These are phyloP conservation scores for Kuraishia hungarica DNA, from an alignment of 805 yeast genomes.

Conservation along the genomic window DNA sequence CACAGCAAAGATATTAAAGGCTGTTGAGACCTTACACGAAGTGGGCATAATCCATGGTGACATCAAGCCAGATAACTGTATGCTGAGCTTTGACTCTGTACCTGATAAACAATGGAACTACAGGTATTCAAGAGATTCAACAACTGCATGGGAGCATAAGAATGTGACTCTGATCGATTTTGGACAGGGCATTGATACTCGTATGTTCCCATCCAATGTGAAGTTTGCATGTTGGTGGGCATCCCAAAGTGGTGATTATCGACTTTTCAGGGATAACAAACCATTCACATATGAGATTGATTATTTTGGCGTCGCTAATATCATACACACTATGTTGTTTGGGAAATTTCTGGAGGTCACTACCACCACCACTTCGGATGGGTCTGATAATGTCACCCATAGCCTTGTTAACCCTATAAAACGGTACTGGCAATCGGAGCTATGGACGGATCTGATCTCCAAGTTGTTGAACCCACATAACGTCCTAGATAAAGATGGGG, in stretches of 20 bases:
- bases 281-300: conserved; percentile 80
- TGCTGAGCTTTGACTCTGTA: conserved; percentile 44
- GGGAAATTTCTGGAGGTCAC: conserved; percentile 46
- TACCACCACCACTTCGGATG: conserved; percentile 17
- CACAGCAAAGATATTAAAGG: conserved; percentile 53
- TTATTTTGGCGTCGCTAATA: conserved; percentile 73
- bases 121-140: conserved; percentile 24
- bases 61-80: conserved; percentile 77
- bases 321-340: conserved; percentile 65
- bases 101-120: conserved; percentile 10
- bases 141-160: conserved; percentile 37
- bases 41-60: conserved; percentile 77
- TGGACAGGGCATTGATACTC: conserved; percentile 71
- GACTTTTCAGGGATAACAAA: conserved; percentile 48
- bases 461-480: conserved; percentile 48
- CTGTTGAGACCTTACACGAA: conserved; percentile 53
- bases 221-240: conserved; percentile 54
- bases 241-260: conserved; percentile 56
- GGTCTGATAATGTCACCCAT: conserved; percentile 19
- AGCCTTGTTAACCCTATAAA: conserved; percentile 39
- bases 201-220: conserved; percentile 39
- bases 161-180: conserved; percentile 70
- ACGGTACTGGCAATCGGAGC: conserved; percentile 65
- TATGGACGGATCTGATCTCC: conserved; percentile 66
- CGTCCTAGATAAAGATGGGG: conserved; percentile 1